Evolutionary conservation across 495 filamentous ascomycete species (phyloP).

Genomic region (Podospora comata): DNA sequence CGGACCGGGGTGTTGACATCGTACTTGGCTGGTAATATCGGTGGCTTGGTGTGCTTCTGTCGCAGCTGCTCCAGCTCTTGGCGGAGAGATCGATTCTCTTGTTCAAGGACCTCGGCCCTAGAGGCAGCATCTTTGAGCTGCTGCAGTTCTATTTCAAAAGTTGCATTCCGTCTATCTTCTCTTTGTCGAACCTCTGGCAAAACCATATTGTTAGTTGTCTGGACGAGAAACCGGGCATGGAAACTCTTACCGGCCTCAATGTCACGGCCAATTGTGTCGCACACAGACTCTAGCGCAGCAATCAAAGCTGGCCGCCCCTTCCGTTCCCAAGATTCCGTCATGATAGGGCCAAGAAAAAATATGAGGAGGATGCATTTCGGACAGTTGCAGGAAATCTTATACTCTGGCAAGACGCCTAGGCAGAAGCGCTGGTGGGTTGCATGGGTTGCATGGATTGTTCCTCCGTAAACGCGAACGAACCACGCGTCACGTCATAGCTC

Average conservation of each 20-base stretch:
- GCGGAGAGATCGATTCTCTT: conserved; percentile 37
- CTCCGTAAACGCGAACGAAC: background rate
- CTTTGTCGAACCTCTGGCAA: conserved; percentile 23
- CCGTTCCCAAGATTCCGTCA: conserved; percentile 41
- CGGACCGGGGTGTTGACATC: background rate
- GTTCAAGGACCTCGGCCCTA: conserved; percentile 28
- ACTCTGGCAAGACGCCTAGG: background rate
- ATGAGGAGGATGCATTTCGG: background rate
- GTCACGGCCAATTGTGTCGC: conserved; percentile 37
- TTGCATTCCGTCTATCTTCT: conserved; percentile 18
- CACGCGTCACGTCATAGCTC: no score
- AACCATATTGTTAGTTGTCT: background rate
- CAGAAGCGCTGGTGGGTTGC: background rate
- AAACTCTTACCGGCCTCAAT: conserved; percentile 33
- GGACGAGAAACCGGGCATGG: conserved; percentile 10
- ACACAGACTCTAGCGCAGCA: conserved; percentile 39
- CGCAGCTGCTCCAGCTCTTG: conserved; percentile 34
- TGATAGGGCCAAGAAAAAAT: background rate
- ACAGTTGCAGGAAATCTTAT: background rate
- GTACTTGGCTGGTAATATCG: background rate
- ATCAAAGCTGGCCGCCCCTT: conserved; percentile 40
- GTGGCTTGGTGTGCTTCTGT: conserved; percentile 9
- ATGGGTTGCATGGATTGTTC: background rate
- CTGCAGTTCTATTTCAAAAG: conserved; percentile 30
- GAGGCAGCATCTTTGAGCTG: conserved; percentile 27